Base-by-base conservation (phyloP, 768 basidiomycete genomes). In the Amanita pseudoporphyria region DNA sequence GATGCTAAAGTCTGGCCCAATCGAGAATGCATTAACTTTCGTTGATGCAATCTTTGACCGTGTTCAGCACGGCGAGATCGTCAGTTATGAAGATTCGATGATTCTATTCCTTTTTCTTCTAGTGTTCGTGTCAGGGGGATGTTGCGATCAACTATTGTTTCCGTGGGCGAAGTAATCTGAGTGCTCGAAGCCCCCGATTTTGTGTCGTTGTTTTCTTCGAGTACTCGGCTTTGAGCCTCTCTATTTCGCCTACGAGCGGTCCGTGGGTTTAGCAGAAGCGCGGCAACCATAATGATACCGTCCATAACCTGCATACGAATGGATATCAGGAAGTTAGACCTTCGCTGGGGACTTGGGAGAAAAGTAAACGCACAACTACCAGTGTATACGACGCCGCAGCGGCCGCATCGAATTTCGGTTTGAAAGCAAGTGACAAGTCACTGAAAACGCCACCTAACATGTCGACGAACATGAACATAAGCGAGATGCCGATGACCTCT, bases 391-490 rank as follows among this genome's bases (percentile, higher is more conserved):
- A 70, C 28, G 82, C 65, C 3, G 73, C 75, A 1, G 84, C 84
- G 18, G 84, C 65, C 10, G 74, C 63, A 58, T 89, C 84, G 51
- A 88, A 79, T 7, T 74, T 57, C 5, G 63, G 61, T 54, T 81
- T 78, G 67, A 87, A 87, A 30, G 68, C 73, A n/a, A 89, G 71
- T 22, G 82, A 84, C 6, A 87, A 67, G 53, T 77, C 71, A 48
- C 77, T 82, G 65, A 87, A 87, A 2, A 89, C 62, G 5, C 78
- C 83, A 26, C 87, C 88, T 7, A 79, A 59, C 47, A 81, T 70
- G 58, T 92, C 88, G 45, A 90, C 70, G 7, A 64, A 55, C 67
- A 90, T 81, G 66, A 90, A 89, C 6, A 69, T 37, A 38, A 84
- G 65, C 1, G 82, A 85, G 45, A 92, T 78, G 6, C 88, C 87